Percentiles rank a stretch among this genome's conserved stretches.
Evolutionary conservation across 257 asterid genomes (phyloP).

Genomic region (Solanum phureja): DNA sequence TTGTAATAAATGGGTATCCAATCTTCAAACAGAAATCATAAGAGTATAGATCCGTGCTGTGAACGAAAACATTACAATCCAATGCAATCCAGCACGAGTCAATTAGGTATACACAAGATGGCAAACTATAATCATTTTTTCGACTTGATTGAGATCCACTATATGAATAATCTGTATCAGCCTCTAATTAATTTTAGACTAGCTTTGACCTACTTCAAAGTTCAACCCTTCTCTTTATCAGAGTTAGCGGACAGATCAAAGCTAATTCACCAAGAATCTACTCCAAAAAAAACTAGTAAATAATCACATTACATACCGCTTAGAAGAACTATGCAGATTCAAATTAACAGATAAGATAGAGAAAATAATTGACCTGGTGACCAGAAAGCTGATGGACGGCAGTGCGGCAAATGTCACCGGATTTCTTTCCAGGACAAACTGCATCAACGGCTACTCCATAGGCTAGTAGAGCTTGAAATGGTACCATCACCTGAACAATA

Average conservation of each 20-base stretch:
- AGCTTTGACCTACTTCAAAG: background rate
- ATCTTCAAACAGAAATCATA: background rate
- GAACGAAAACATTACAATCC: background rate
- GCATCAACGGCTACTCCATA: constrained; percentile 88
- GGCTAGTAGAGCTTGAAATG: constrained; percentile 86
- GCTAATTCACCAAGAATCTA: background rate
- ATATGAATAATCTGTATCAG: background rate
- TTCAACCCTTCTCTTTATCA: background rate
- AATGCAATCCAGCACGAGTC: background rate
- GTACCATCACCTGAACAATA: constrained; percentile 70
- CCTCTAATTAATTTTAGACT: background rate
- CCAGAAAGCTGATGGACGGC: constrained; percentile 59
- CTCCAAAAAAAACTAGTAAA: background rate
- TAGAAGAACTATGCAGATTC: background rate
- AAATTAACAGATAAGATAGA: background rate
- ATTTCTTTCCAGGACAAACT: constrained; percentile 89
- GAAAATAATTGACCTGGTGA: constrained; percentile 48
- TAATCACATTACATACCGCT: background rate
- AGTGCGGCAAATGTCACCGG: constrained; percentile 84
- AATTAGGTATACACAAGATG: background rate
- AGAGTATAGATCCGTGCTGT: background rate
- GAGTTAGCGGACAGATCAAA: background rate
- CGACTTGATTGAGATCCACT: background rate
- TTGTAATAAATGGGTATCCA: background rate
- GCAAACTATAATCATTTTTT: background rate